A percentile compares a stretch with the other conserved stretches of the same genome.
These are phyloP conservation scores for Candida neerlandica DNA, from an alignment of 1,139 yeast genomes.

Conservation along the genomic window DNA sequence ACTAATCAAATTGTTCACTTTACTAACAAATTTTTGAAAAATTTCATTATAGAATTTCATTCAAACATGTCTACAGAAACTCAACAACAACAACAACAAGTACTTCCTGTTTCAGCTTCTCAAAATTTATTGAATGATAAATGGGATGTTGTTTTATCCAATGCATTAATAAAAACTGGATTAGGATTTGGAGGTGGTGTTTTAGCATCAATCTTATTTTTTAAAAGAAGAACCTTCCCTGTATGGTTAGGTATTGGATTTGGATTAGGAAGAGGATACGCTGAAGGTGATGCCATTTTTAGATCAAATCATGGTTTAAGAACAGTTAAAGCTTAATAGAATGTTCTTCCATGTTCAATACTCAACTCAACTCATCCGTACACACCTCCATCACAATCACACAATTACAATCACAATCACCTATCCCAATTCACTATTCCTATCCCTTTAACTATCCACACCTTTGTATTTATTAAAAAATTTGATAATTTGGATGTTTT, in stretches of 20 bases:
- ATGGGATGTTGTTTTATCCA: constrained; percentile 97
- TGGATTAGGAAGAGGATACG: constrained; percentile 95
- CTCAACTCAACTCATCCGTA: too few species aligned
- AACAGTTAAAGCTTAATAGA: constrained; percentile 59
- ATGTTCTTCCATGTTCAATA: too few species aligned
- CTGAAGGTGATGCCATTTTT: constrained; percentile 97
- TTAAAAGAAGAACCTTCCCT: constrained; percentile 94
- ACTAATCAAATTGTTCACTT: too few species aligned
- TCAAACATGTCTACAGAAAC: constrained; percentile 21
- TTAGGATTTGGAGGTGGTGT: constrained; percentile 98
- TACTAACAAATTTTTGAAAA: constrained; percentile 3
- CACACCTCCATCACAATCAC: too few species aligned
- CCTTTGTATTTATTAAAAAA: too few species aligned
- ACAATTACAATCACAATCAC: not conserved
- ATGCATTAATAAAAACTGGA: constrained; percentile 94
- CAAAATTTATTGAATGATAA: constrained; percentile 78
- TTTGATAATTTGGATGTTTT: too few species aligned
- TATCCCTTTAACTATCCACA: too few species aligned
- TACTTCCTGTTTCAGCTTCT: constrained; percentile 51
- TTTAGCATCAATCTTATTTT: constrained; percentile 84
- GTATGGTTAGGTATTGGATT: constrained; percentile 97
- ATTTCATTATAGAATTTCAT: not conserved
- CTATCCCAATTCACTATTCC: too few species aligned
- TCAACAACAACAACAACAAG: constrained; percentile 23
- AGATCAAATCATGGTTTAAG: constrained; percentile 78